Evolutionary conservation across 2,329 filamentous ascomycete genomes (phyloP).

Genomic region (Nothophoma quercina): DNA sequence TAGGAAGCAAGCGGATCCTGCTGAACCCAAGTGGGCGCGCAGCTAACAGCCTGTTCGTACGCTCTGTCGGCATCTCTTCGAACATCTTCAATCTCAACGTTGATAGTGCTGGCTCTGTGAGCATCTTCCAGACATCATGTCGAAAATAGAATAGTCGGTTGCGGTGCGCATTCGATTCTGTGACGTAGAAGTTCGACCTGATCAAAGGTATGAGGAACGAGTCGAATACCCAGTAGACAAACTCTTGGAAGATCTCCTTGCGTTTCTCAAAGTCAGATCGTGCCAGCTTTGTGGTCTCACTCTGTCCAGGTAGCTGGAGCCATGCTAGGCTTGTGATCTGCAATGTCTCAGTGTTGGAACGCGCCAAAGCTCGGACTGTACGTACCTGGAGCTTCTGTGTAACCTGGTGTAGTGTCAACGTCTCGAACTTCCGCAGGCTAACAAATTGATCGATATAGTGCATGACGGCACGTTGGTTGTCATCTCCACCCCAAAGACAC

Average conservation of each 20-base stretch:
- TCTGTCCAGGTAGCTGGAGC: conserved; percentile 67
- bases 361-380: conserved; percentile 9
- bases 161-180: conserved; percentile 81
- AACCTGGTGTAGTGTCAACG: conserved; percentile 78
- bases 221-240: conserved; percentile 93
- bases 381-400: conserved; percentile 76
- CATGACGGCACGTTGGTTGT: conserved; percentile 71
- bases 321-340: conserved; percentile 75
- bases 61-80: conserved; percentile 71
- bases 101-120: conserved; percentile 76
- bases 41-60: conserved; percentile 66
- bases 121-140: conserved; percentile 85
- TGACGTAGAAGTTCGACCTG: conserved; percentile 90
- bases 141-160: conserved; percentile 92
- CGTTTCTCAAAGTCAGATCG: conserved; percentile 78
- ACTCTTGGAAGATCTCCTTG: conserved; percentile 79
- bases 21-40: conserved; percentile 76
- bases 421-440: conserved; percentile 80
- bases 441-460: conserved; percentile 80
- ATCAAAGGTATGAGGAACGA: conserved; percentile 88
- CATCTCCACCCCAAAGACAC: conserved; percentile 74
- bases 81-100: conserved; percentile 76
- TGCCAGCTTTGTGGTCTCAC: conserved; percentile 64
- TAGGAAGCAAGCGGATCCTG: conserved; percentile 82
- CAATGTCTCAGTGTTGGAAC: conserved; percentile 24